Base-by-base conservation (phyloP, 495 filamentous ascomycete genomes). In the Penicillium lividum region DNA sequence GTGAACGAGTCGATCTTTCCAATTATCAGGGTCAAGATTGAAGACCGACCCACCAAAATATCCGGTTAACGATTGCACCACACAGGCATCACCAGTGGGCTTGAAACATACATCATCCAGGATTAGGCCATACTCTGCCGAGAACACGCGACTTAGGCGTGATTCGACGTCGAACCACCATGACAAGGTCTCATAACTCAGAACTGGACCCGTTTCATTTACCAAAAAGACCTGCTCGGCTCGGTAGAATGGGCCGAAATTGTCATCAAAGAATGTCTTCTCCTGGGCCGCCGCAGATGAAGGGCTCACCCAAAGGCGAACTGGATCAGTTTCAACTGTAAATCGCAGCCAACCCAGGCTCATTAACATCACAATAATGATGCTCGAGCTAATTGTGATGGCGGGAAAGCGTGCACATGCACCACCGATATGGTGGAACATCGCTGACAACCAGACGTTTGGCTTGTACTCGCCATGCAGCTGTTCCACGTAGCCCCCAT, bases 101-200 rank as follows among this genome's bases (percentile, higher is more conserved):
- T 96, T 96, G 73, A 94, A 93, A 76, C 94, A 98, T 33, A 98
- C 84, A 68, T 98, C 87, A 42, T 92, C 82, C 13, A 98, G 75
- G 11, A 80, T 85, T 34, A 84, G 80, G 5, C 82, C 85, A 47
- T 81, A 80, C 27, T 86, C 69, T 11, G 78, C 34, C 3, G 92
- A 92, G 56, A 85, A 87, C 56, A 93, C 82, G 8, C 82, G 74
- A 28, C 80, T 80, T 45, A 97, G 81, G 6, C 85, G 82, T 30
- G 82, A 81, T 66, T 98, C 94, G 5, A 98, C 88, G 61, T 87
- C 91, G 66, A 94, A 91, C 94, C 93, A 98, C 94, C 94, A 98
- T 6, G 75, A 74, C 13, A 98, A 77, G 0, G 89, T 97, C 5
- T 97, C 89, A 58, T 93, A 94, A 69, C 85, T 89, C 52, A 98